Evolutionary conservation across 2,329 filamentous ascomycete genomes (phyloP), one percentile per base, ranked within the genome.

Genomic region (Paraphaeosphaeria sporulosa): DNA sequence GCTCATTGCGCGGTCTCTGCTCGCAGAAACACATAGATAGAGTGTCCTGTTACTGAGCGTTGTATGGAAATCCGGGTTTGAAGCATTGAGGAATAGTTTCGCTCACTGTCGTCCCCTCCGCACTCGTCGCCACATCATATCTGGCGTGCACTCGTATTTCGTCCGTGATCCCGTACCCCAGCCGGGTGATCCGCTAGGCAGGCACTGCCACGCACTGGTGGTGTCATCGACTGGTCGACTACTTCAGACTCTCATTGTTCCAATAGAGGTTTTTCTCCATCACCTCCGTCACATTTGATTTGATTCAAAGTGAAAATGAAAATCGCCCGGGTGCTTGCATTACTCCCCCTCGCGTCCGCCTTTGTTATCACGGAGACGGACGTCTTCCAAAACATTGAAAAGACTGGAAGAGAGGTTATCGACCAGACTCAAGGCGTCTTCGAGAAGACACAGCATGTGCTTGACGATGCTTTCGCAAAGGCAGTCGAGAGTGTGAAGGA

Each of bases 321-420:
- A 76, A 75, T 84, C 70, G 73, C 75, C 54, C 76, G 76, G 50
- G 65, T 86, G 47, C 70, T 86, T 62, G 81, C 83, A 58, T 75
- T 86, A 52, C 80, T 82, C 66, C 82, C 83, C 32, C 64, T 84
- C 52, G 76, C 80, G 63, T 76, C 83, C 55, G 84, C 84, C 27
- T 80, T 87, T 55, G 83, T 87, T 60, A 76, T 87, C 51, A 84
- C 84, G 17, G 79, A 85, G 50, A 79, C 84, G 63, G 70, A 82
- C 57, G 75, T 84, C 21, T 79, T 84, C 61, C 76, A 78, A 46
- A 72, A 67, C 52, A 61, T 76, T 36, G 69, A 75, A 36, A 72
- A 69, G 52, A 64, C 67, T 17, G 65, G 65, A 47, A 67, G 55
- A 48, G 59, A 63, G 12, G 25, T 71, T 19, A 52, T 67, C 30